These are phyloP conservation scores for Blastocystis hominis DNA, from an alignment of 352 stramenopile species.

Conservation along the genomic window DNA sequence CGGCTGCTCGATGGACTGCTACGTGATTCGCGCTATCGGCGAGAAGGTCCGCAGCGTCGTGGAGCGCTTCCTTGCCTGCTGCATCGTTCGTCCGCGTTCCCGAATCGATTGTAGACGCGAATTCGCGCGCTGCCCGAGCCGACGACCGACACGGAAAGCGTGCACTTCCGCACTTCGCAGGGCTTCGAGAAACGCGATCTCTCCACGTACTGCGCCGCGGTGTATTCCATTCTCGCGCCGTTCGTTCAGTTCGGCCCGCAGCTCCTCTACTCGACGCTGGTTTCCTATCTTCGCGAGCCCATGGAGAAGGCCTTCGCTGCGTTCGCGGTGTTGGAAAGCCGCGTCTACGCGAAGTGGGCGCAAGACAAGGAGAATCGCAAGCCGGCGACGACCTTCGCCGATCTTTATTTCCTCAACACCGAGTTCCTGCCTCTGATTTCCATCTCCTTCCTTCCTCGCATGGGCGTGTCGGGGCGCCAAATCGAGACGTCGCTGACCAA, in stretches of 20 bases:
- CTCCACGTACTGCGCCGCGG: not conserved
- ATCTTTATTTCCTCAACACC: slow-evolving; percentile 26
- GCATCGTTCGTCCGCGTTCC: not conserved
- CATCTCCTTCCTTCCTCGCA: not conserved
- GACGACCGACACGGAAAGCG: not conserved
- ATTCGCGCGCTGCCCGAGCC: not conserved
- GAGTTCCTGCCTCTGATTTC: slow-evolving; percentile 3
- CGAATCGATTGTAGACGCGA: not conserved
- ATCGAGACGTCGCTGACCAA: not conserved
- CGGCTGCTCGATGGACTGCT: slow-evolving; percentile 21
- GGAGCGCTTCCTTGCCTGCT: not conserved
- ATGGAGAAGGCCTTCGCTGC: slow-evolving; percentile 28
- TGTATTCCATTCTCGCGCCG: not conserved
- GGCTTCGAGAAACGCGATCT: slow-evolving; percentile 34
- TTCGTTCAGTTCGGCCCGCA: not conserved
- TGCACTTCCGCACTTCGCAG: not conserved
- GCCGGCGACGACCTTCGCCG: not conserved
- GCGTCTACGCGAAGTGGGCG: not conserved
- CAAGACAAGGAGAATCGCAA: not conserved
- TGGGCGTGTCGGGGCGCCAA: not conserved
- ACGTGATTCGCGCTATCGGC: not conserved
- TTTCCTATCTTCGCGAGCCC: not conserved
- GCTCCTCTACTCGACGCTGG: not conserved
- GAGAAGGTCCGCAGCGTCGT: not conserved
- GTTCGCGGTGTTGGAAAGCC: not conserved